Evolutionary conservation across 1,284 basidiomycete genomes (phyloP), one percentile per base, ranked within the genome.

Genomic region (Malassezia obtusa): DNA sequence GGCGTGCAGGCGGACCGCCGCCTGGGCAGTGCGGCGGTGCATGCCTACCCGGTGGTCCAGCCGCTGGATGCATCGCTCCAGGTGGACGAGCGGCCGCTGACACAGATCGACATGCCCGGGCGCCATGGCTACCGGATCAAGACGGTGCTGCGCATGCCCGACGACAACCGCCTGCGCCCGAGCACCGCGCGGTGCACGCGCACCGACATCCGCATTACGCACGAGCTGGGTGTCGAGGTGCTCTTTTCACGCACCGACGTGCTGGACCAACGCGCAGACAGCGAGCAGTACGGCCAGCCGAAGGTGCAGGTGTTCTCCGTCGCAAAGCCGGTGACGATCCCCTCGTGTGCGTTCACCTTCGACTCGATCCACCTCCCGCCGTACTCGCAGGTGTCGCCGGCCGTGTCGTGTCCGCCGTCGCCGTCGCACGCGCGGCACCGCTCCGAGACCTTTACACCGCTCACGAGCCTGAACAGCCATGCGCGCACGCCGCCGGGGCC

Each of bases 301-400:
- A 71, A 69, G 53, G 58, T 72, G 28, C 69, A 73, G 45, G 69
- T 73, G 19, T 73, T 73, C 39, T 68, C 67, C 25, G 68, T 72
- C 66, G 51, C 63, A 11, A 58, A 65, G 40, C 52, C 59, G 24
- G 65, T 64, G 15, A 50, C 58, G 28, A 66, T 73, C 28, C 66
- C 67, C 0, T 63, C 63, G 22, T 73, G 71, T 52, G 60, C 59
- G 39, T 63, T 60, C 47, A 73, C 71, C 3, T 68, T 54, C 24
- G 71, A 73, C 52, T 63, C 64, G 7, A 63, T 73, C 35, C 71
- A 73, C 38, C 60, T 73, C 17, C 71, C 71, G 15, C 71, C 71
- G 19, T 73, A 73, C 49, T 64, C 63, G 49, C 50, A 63, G 44
- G 68, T 65, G 39, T 64, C 63, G 44, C 68, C 69, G 2, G 46